Base-by-base conservation (phyloP, 2,329 filamentous ascomycete genomes). In the Fusarium acutatum region DNA sequence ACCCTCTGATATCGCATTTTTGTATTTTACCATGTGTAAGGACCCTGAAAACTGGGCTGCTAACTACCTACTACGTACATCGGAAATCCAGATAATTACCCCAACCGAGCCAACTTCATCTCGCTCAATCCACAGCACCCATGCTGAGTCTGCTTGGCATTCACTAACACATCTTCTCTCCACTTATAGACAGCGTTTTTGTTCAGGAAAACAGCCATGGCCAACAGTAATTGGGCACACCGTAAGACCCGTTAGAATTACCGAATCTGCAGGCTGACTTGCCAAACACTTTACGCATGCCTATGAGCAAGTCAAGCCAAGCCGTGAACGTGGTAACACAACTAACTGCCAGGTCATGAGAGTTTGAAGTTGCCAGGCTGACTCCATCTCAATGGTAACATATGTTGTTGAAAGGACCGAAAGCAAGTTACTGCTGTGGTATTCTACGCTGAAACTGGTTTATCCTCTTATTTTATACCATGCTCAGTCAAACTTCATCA, bases 111-210 rank as follows among this genome's bases (percentile, higher is more conserved):
- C n/a, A 70, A 63, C 43, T 46, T 70, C 69, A 71, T 73, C 60
- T 73, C 69, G 47, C 38, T 49, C 43, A 52, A 58, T 44, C 46
- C 60, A 50, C 47, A 32, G 24, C 35, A 52, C 37, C 57, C 60
- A 60, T 67, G 66, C 41, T 52, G 41, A 34, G 46, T 57, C 49
- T 58, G 24, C 66, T 73, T 73, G 71, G 66, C 71, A 62, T 47
- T 44, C 34, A 47, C 24, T 13, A 56, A 37, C 56, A 46, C 44
- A 58, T 17, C 38, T 46, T 49, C 46, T 60, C 35, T 63, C 69
- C 62, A 71, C 67, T 47, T 40, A 37, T n/a, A 54, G 34, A 24
- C 38, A 41, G 62, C 15, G 24, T 28, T 37, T 43, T 60, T 44
- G 17, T 26, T 50, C 38, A 32, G 38, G 43, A 41, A 40, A 43